Evolutionary conservation across 2,329 filamentous ascomycete species (phyloP).

Genomic region (Trichoderma hamatum): DNA sequence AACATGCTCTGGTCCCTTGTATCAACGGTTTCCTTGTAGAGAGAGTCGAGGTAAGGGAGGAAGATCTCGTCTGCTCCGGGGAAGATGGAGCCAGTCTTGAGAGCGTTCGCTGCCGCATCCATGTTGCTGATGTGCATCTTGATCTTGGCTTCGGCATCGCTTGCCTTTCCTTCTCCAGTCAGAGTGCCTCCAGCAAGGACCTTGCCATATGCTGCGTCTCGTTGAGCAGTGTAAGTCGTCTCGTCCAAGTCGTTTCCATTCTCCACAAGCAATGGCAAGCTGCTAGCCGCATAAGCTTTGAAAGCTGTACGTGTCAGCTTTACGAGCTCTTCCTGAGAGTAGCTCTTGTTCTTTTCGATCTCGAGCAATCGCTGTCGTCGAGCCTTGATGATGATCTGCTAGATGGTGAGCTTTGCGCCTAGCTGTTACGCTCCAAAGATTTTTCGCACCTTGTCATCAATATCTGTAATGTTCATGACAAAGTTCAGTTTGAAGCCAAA

Average conservation of each 20-base stretch:
- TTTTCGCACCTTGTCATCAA: slow-evolving; percentile 68
- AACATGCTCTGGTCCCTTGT: slow-evolving; percentile 73
- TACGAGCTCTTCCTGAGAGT: slow-evolving; percentile 50
- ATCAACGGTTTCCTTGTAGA: slow-evolving; percentile 65
- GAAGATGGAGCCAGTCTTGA: slow-evolving; percentile 54
- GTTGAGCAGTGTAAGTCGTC: slow-evolving; percentile 53
- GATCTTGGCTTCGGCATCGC: slow-evolving; percentile 81
- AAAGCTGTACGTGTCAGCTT: slow-evolving; percentile 58
- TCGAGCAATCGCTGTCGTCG: slow-evolving; percentile 81
- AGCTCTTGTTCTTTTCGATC: slow-evolving; percentile 71
- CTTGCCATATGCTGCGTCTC: slow-evolving; percentile 57
- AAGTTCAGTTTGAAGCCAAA: slow-evolving; percentile 83
- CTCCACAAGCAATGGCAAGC: slow-evolving; percentile 55
- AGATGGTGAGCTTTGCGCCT: background rate
- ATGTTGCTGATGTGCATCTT: slow-evolving; percentile 83
- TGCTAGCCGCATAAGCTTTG: slow-evolving; percentile 57
- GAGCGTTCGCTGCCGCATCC: slow-evolving; percentile 54
- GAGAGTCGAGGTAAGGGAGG: slow-evolving; percentile 77
- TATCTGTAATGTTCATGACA: slow-evolving; percentile 91
- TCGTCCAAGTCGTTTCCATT: slow-evolving; percentile 49
- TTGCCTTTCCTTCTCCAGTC: slow-evolving; percentile 61
- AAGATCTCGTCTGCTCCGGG: slow-evolving; percentile 67
- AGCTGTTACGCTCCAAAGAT: background rate
- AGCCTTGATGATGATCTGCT: slow-evolving; percentile 61
- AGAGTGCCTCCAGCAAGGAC: slow-evolving; percentile 60